These are phyloP conservation scores for Pseudogymnoascus sp. DNA, from an alignment of 2,329 filamentous ascomycete genomes.

Conservation along the genomic window DNA sequence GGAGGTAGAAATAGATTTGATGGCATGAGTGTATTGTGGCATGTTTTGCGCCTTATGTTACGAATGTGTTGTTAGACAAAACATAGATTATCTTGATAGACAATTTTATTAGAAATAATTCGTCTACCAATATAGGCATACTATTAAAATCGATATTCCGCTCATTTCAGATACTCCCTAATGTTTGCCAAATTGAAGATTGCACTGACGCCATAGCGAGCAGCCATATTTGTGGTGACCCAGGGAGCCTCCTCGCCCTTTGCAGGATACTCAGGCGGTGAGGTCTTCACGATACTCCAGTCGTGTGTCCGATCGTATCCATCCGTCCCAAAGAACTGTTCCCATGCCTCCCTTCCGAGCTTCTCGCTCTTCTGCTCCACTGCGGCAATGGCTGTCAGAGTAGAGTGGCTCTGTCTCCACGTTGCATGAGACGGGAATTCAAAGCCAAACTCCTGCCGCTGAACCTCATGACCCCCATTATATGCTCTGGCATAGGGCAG, in stretches of 20 bases:
- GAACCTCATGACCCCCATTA: slow-evolving; percentile 8
- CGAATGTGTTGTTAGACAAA: background rate
- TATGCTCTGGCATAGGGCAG: slow-evolving; percentile 8
- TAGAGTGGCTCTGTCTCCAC: slow-evolving; percentile 10
- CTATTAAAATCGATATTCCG: too few species aligned
- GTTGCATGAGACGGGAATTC: background rate
- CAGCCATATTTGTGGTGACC: slow-evolving; percentile 6
- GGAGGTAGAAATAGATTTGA: background rate
- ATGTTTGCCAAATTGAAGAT: slow-evolving; percentile 9
- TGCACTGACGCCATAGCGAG: slow-evolving; percentile 7
- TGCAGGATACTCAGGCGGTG: slow-evolving; percentile 5
- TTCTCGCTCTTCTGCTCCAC: slow-evolving; percentile 5
- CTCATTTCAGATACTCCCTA: background rate
- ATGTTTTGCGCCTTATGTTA: background rate
- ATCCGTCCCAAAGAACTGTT: slow-evolving; percentile 6
- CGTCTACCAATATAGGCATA: background rate
- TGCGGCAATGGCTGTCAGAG: slow-evolving; percentile 6
- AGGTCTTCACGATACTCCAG: background rate
- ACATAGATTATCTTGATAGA: background rate
- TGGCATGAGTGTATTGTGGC: background rate
- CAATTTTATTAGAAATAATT: background rate
- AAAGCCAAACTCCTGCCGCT: slow-evolving; percentile 7
- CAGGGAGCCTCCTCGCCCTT: slow-evolving; percentile 9
- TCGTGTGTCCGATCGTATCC: background rate
- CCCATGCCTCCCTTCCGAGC: slow-evolving; percentile 4